Percentiles rank a stretch among this genome's conserved stretches.
phyloP scores from a whole-genome alignment of 2,329 filamentous ascomycete species.

The Madurella mycetomatis region DNA sequence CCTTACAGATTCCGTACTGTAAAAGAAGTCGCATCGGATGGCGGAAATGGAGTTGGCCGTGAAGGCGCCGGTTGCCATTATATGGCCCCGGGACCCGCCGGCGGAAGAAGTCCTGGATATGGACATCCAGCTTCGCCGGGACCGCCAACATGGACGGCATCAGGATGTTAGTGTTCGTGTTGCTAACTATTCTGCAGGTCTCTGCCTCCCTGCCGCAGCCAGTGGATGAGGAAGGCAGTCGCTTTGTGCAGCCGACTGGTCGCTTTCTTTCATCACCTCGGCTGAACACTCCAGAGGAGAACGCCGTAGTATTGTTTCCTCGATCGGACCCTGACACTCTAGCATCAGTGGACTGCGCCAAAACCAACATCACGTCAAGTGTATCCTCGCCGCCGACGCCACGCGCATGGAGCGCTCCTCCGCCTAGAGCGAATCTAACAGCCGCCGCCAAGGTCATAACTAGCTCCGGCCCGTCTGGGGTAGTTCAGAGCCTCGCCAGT shows the following conservation, averaged over 20 bases:
- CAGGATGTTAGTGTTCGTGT: slow-evolving; percentile 2
- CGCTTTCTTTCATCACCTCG: not conserved
- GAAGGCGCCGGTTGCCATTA: not conserved
- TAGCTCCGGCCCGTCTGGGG: slow-evolving; percentile 29
- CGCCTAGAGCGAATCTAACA: slow-evolving; percentile 4
- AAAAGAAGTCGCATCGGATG: not conserved
- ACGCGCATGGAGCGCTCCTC: not conserved
- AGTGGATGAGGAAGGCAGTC: not conserved
- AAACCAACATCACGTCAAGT: not conserved
- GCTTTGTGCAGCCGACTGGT: not conserved
- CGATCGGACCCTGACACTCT: not conserved
- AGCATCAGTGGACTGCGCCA: not conserved
- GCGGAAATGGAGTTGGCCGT: not conserved
- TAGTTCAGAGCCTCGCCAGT: slow-evolving; percentile 33
- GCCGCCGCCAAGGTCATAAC: slow-evolving; percentile 31
- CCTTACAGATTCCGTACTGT: too few relatives aligned
- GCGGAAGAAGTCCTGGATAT: not conserved
- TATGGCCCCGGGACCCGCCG: not conserved
- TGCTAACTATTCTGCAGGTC: slow-evolving; percentile 14
- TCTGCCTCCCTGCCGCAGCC: not conserved
- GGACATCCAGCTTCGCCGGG: not conserved
- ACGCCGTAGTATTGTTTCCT: not conserved
- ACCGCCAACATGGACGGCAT: slow-evolving; percentile 1
- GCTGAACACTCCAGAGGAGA: not conserved
- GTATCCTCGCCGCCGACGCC: not conserved